Base-by-base conservation (phyloP, 208 protist species). In the Acanthamoeba healyi region DNA sequence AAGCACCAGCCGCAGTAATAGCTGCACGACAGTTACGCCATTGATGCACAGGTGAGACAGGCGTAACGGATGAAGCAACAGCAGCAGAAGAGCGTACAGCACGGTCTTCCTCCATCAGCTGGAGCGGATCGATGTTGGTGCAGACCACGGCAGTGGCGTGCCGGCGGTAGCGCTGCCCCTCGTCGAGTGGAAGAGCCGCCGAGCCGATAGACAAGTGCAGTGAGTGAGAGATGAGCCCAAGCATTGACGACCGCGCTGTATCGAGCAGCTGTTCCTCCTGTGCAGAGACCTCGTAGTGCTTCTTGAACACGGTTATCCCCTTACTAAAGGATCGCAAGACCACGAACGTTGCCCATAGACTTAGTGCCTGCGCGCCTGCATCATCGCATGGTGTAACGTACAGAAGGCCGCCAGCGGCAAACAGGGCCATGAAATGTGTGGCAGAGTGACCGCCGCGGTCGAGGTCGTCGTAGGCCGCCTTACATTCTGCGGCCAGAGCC, bases 331-430 rank as follows among this genome's bases (percentile, higher is more conserved):
- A n/a, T 79, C 15, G 24, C 29, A 36, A 19, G 34, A 79, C 12
- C 14, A 19, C 26, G 10, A 79, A 26, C 12, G 22, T 40, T 29
- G 17, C 26, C 4, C 38, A 5, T 84, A 2, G 7, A 44, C 12
- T 84, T 49, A 12, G 12, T 49, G 44, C 12, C 9, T 49, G 44
- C 44, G 44, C 44, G 44, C 4, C 9, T 4, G 4, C 44, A 51
- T 15, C 46, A 51, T 1, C 17, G n/a, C 26, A 7, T 12, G 10
- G 0, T 26, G 14, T 19, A 15, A 84, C 74, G 74, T 54, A 84
- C 74, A 84, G 44, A 32, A 84, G n/a, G 34, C 74, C 74, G 34
- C 74, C 74, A 49, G 74, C 74, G 15, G 74, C 74, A 26, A 84
- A 84, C 42, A 84, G 74, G 44, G 38, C 74, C 22, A 84, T 34